These are phyloP conservation scores for Ceratocystis huliohia DNA, from an alignment of 2,329 filamentous ascomycete genomes.

Conservation along the genomic window DNA sequence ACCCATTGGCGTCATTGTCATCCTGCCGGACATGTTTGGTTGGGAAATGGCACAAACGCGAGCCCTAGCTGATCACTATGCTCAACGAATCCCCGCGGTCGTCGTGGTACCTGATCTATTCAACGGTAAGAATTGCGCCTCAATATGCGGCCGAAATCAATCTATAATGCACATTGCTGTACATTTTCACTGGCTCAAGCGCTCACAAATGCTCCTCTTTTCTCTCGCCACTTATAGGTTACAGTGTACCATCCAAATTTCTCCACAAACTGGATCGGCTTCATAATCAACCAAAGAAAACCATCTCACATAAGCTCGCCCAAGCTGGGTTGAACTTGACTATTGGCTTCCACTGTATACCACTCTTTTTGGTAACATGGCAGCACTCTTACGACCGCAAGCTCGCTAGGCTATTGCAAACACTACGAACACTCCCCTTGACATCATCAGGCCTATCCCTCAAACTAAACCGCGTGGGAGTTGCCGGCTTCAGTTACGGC, in stretches of 20 bases:
- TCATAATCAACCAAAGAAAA: conserved; percentile 8
- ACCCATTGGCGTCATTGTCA: conserved; percentile 36
- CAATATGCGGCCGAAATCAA: not conserved
- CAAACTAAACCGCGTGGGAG: conserved; percentile 31
- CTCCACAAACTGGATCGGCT: conserved; percentile 24
- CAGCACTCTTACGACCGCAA: conserved; percentile 24
- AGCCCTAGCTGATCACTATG: conserved; percentile 40
- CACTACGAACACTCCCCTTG: conserved; percentile 14
- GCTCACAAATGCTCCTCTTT: not conserved
- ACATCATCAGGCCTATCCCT: conserved; percentile 7
- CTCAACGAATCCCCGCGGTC: conserved; percentile 34
- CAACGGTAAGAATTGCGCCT: conserved; percentile 24
- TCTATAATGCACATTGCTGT: not conserved
- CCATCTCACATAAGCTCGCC: not conserved
- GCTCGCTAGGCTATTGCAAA: conserved; percentile 22
- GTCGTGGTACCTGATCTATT: conserved; percentile 45
- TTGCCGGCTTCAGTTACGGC: conserved; percentile 50
- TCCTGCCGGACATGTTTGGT: conserved; percentile 42
- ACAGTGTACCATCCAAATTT: conserved; percentile 24
- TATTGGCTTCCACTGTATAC: conserved; percentile 22
- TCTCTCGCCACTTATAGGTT: conserved; percentile 21
- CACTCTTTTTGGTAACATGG: conserved; percentile 26
- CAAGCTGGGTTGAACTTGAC: not conserved
- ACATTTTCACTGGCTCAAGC: not conserved
- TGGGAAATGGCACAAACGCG: conserved; percentile 40